These are phyloP conservation scores for Hygrophorus pudorinus DNA, from an alignment of 768 basidiomycete species.

Conservation along the genomic window DNA sequence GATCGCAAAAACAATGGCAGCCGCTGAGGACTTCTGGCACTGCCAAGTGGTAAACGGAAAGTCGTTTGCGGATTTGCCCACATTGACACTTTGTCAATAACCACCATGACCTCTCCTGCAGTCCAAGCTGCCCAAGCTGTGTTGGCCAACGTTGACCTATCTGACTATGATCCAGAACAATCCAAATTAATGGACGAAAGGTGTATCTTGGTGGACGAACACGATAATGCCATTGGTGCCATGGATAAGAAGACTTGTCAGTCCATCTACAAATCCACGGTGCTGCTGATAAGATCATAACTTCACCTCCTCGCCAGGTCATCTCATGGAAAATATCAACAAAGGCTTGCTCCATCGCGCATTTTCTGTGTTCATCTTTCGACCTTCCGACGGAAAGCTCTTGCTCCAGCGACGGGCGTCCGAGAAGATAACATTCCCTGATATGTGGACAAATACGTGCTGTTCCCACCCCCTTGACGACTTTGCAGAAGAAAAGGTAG, in stretches of 20 bases:
- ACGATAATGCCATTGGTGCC: slow-evolving; percentile 78
- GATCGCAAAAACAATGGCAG: too few species aligned
- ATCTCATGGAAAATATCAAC: slow-evolving; percentile 94
- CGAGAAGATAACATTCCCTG: slow-evolving; percentile 99
- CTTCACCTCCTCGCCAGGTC: slow-evolving; percentile 42
- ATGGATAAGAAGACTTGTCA: slow-evolving; percentile 94
- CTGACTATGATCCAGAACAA: slow-evolving; percentile 84
- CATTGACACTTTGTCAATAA: not conserved
- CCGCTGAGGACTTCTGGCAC: too few species aligned
- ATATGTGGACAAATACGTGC: slow-evolving; percentile 99
- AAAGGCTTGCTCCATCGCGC: slow-evolving; percentile 93
- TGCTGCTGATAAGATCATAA: not conserved
- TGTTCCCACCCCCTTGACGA: slow-evolving; percentile 96
- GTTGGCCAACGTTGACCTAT: slow-evolving; percentile 69
- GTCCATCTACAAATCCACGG: slow-evolving; percentile 18
- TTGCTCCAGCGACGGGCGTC: slow-evolving; percentile 89
- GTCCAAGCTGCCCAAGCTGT: slow-evolving; percentile 50
- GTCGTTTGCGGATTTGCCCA: too few species aligned
- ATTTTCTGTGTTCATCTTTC: slow-evolving; percentile 95
- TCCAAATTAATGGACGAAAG: slow-evolving; percentile 93
- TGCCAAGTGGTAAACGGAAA: too few species aligned
- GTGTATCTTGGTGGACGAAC: slow-evolving; percentile 85
- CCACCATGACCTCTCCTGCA: slow-evolving; percentile 48
- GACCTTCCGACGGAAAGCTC: slow-evolving; percentile 87
- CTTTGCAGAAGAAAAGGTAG: slow-evolving; percentile 74